Conservation (phyloP, 495 filamentous ascomycete genomes). For the Xylaria sp. region DNA sequence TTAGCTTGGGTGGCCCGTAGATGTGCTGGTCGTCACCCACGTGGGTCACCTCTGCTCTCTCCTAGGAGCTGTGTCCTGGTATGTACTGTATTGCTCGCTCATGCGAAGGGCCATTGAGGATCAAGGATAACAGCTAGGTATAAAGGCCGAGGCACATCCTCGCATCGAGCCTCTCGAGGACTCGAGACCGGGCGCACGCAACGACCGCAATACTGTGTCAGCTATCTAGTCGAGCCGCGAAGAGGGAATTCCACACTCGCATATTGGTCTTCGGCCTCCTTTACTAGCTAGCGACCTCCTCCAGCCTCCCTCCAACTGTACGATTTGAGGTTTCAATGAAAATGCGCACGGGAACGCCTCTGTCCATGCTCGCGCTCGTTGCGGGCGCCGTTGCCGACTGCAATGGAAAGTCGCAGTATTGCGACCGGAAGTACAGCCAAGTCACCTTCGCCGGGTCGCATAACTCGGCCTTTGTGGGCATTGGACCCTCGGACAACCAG, state of each 20-base stretch:
- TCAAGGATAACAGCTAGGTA: slow-evolving; percentile 3
- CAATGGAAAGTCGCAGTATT: slow-evolving; percentile 78
- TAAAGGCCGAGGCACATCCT: slow-evolving; percentile 1
- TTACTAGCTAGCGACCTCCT: neutral
- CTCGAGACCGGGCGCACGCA: neutral
- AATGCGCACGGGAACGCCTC: slow-evolving; percentile 29
- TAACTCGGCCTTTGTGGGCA: slow-evolving; percentile 77
- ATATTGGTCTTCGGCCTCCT: slow-evolving; percentile 21
- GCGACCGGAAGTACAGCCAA: slow-evolving; percentile 73
- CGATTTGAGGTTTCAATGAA: neutral
- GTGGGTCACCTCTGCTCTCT: slow-evolving; percentile 17
- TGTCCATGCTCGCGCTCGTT: slow-evolving; percentile 34
- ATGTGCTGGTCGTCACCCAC: slow-evolving; percentile 14
- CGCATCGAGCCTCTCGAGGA: neutral
- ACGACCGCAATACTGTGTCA: neutral
- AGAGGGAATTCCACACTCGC: neutral
- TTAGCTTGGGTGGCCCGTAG: slow-evolving; percentile 13
- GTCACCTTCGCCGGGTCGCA: slow-evolving; percentile 80
- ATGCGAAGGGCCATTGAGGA: slow-evolving; percentile 14
- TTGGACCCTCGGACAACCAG: slow-evolving; percentile 72
- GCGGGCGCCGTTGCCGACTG: slow-evolving; percentile 56
- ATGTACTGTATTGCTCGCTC: no score
- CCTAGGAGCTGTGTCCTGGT: neutral
- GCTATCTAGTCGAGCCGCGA: neutral
- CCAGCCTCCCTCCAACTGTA: neutral